Conservation (phyloP, 345 rosid genomes). For the Murraya paniculata region DNA sequence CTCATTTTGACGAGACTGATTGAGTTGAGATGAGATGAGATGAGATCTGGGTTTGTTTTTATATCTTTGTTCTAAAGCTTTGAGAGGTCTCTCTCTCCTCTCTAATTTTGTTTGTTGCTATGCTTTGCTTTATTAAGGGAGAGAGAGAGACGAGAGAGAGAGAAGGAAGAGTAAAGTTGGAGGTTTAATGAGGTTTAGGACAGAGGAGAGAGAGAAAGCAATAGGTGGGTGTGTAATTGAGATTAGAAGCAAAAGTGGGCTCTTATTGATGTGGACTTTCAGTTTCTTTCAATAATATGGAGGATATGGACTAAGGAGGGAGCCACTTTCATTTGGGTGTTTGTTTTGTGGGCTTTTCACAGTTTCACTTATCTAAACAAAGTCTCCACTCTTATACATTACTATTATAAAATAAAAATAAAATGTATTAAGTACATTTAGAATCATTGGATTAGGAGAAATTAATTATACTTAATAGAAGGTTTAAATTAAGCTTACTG, state of each 20-base stretch:
- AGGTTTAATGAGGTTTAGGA: conserved; percentile 11
- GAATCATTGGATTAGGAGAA: neutral
- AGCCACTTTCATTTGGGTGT: too few relatives aligned
- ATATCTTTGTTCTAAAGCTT: too few relatives aligned
- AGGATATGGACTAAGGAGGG: too few relatives aligned
- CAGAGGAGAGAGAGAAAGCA: neutral
- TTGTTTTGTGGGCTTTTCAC: too few relatives aligned
- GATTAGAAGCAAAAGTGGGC: neutral
- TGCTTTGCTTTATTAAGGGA: neutral
- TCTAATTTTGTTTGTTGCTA: neutral
- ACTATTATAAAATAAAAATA: too few relatives aligned
- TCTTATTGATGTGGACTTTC: neutral
- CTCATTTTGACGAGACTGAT: conserved; percentile 1
- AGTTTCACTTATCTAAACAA: too few relatives aligned
- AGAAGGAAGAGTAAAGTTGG: neutral
- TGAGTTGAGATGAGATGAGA: neutral
- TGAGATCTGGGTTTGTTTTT: conserved; percentile 13
- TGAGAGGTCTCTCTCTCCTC: conserved; percentile 7
- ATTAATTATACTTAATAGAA: too few relatives aligned
- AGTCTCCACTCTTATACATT: too few relatives aligned
- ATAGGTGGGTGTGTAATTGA: neutral
- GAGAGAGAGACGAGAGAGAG: neutral
- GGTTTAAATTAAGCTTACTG: neutral
- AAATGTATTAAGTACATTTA: neutral
- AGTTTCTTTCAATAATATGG: neutral